Evolutionary conservation across 2,329 filamentous ascomycete species (phyloP).

Genomic region (Colletotrichum paranaense): DNA sequence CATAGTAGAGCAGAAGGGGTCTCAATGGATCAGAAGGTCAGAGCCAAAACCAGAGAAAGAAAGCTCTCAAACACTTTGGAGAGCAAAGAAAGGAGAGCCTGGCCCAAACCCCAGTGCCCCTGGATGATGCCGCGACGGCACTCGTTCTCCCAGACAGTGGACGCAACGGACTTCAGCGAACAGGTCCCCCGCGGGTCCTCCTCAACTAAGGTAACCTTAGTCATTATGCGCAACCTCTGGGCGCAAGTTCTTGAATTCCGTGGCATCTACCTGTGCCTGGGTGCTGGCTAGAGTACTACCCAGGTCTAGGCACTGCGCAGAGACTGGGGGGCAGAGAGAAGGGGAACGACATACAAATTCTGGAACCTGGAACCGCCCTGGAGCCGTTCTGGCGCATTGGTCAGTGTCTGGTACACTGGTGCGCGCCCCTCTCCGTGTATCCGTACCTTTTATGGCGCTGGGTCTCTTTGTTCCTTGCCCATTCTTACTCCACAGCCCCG

Average conservation of each 20-base stretch:
- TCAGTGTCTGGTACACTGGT: conserved; percentile 6
- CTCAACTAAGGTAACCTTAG: conserved; percentile 22
- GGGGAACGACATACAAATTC: neutral
- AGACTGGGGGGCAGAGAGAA: neutral
- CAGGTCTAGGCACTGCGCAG: neutral
- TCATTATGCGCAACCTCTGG: conserved; percentile 22
- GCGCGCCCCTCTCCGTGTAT: neutral
- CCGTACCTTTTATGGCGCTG: neutral
- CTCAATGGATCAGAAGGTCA: neutral
- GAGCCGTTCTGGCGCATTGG: conserved; percentile 6
- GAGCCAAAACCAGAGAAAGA: neutral
- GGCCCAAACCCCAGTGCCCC: neutral
- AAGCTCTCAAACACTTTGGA: neutral
- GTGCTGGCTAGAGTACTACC: neutral
- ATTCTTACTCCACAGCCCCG: conserved; percentile 9
- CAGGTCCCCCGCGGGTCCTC: neutral
- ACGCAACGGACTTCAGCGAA: conserved; percentile 18
- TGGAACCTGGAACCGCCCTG: neutral
- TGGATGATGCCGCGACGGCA: neutral
- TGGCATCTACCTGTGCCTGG: neutral
- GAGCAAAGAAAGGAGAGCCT: neutral
- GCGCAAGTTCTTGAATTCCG: conserved; percentile 7
- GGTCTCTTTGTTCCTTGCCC: conserved; percentile 25
- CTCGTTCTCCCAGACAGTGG: neutral
- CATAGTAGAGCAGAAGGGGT: too few relatives aligned